These are phyloP conservation scores for Podospora pseudocomata DNA, from an alignment of 495 filamentous ascomycete species.

Conservation along the genomic window DNA sequence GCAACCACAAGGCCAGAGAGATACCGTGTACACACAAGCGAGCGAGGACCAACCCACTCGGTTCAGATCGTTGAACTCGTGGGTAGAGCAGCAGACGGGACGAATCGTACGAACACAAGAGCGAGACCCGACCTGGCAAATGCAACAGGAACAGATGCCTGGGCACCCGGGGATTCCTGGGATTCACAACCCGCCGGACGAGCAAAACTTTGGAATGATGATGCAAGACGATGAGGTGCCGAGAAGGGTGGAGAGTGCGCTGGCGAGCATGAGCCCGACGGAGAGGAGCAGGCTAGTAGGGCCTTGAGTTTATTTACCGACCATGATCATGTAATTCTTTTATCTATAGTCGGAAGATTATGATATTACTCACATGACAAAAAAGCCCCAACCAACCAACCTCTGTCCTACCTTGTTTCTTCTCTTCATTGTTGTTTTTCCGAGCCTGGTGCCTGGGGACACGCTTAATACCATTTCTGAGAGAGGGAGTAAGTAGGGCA, in stretches of 20 bases:
- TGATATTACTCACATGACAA: neutral
- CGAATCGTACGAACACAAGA: constrained; percentile 37
- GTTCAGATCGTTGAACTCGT: constrained; percentile 56
- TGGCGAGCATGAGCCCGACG: neutral
- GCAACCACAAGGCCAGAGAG: constrained; percentile 24
- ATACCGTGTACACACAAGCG: constrained; percentile 46
- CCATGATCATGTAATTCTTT: neutral
- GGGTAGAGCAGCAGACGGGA: constrained; percentile 58
- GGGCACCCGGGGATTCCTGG: constrained; percentile 31
- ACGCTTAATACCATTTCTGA: neutral
- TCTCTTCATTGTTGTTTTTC: neutral
- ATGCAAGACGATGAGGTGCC: constrained; percentile 35
- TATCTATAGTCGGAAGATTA: constrained; percentile 4
- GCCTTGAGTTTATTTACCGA: neutral
- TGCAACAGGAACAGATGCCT: constrained; percentile 17
- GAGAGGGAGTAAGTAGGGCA: neutral
- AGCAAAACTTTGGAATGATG: constrained; percentile 35
- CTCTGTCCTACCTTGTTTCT: neutral
- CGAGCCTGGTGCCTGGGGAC: constrained; percentile 2
- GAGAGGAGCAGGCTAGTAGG: neutral
- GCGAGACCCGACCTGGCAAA: constrained; percentile 10
- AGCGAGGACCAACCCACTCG: constrained; percentile 49
- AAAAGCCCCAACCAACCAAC: neutral
- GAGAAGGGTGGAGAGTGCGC: constrained; percentile 23
- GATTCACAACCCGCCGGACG: constrained; percentile 32